A percentile compares a stretch with the other conserved stretches of the same genome.
Conservation (phyloP, 768 basidiomycete species). For the Terana coerulea region DNA sequence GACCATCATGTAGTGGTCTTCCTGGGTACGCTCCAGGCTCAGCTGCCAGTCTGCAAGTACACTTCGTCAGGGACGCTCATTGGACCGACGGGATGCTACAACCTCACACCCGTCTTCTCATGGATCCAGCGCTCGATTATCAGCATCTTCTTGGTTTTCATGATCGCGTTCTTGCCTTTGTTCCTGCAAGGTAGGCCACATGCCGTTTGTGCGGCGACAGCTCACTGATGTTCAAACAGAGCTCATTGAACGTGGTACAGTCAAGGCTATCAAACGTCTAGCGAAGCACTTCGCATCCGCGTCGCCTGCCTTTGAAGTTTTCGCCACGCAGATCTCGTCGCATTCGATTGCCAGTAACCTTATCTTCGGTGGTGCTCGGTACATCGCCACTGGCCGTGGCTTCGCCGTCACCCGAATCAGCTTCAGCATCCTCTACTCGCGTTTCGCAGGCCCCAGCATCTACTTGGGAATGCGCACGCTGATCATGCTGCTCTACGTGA, state of each 20-base stretch:
- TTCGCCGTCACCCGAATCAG: constrained; percentile 95
- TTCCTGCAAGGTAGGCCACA: constrained; percentile 83
- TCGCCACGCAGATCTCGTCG: constrained; percentile 96
- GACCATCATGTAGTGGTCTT: constrained; percentile 68
- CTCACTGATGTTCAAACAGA: constrained; percentile 46
- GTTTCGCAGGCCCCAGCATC: constrained; percentile 97
- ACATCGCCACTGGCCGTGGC: constrained; percentile 98
- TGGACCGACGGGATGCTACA: constrained; percentile 88
- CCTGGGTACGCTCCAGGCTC: constrained; percentile 86
- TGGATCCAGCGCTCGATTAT: constrained; percentile 98
- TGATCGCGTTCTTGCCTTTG: constrained; percentile 92
- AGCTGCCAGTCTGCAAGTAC: constrained; percentile 78
- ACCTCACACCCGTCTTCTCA: constrained; percentile 85
- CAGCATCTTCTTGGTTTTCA: constrained; percentile 97
- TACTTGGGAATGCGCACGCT: constrained; percentile 95
- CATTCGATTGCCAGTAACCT: constrained; percentile 97
- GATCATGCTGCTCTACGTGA: constrained; percentile 91
- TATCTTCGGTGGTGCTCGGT: constrained; percentile 96
- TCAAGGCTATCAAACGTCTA: constrained; percentile 86
- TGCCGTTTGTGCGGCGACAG: too few relatives aligned
- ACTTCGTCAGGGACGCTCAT: constrained; percentile 66
- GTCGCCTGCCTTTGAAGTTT: constrained; percentile 96
- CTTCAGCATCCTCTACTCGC: constrained; percentile 94
- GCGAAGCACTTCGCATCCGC: constrained; percentile 92
- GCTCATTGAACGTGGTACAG: constrained; percentile 92